Evolutionary conservation across 176 grass and related monocot genomes (phyloP), one percentile per base, ranked within the genome.

Genomic region (Paspalum notatum): DNA sequence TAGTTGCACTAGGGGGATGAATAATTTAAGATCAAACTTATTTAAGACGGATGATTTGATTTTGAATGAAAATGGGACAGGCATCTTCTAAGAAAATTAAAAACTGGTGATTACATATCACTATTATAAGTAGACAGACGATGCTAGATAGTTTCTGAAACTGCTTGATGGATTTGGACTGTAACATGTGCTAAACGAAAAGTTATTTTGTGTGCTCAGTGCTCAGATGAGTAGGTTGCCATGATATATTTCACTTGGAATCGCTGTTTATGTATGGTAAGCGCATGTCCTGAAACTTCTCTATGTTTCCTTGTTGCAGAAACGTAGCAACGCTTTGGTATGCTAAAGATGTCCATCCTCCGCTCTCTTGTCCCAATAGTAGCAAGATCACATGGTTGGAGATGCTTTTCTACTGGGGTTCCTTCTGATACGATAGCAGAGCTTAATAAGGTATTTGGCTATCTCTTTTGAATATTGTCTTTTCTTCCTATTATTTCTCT

Each of bases 371-470:
- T 94, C 45, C 84, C 82, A 17, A 76, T 42, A 84, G 13, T 66
- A 71, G 17, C 55, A 71, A 91, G 78, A 75, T 38, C 43, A 60
- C 76, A 73, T 32, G 41, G 24, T 49, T 89, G 83, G 74, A 86
- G 86, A 91, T 70, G 83, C 80, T 82, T 94, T 71, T 62, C 85
- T 68, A 84, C 67, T 43, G 66, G 63, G 48, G 4, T 78, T 75
- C 60, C 75, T 65, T 44, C 74, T 12, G 86, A 91, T 72, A 40
- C 56, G 84, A 75, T 80, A 78, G 87, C 72, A 0, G 92, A 94
- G 66, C 86, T 94, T 37, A 94, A 94, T 70, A 94, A 89, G 92
- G 89, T 89, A 72, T 61, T 71, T 32, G 5, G 32, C 13, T 44
- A 22, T 12, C 11, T 47, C 5, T 68, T 69, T n/a, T 12, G 3